phyloP scores from a whole-genome alignment of 495 filamentous ascomycete genomes.

The Copromyces sp. region DNA sequence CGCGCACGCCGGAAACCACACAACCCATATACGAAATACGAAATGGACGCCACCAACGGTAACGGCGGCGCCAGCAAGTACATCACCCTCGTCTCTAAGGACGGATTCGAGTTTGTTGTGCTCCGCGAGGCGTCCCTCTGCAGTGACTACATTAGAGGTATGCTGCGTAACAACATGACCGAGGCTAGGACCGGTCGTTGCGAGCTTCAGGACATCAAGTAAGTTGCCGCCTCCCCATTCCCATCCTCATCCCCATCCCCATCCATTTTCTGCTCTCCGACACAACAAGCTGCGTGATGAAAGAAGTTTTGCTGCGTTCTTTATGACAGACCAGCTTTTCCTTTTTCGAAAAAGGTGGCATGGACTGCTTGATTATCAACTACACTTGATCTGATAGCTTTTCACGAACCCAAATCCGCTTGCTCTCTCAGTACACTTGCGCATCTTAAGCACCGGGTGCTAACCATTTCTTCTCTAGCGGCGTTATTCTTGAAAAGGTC shows the following conservation, averaged over 20 bases:
- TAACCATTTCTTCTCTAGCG: slow-evolving; percentile 37
- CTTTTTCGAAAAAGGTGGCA: not conserved
- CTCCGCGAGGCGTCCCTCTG: slow-evolving; percentile 64
- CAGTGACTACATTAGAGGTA: slow-evolving; percentile 68
- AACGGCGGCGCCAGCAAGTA: slow-evolving; percentile 41
- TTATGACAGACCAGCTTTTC: slow-evolving; percentile 24
- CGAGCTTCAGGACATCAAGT: slow-evolving; percentile 63
- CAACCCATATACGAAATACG: slow-evolving; percentile 1
- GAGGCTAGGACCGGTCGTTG: slow-evolving; percentile 60
- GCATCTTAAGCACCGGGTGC: not conserved
- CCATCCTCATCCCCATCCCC: not conserved
- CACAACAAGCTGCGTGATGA: slow-evolving; percentile 28
- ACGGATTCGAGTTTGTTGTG: slow-evolving; percentile 83
- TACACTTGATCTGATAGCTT: slow-evolving; percentile 52
- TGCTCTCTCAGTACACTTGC: not conserved
- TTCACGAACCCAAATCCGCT: not conserved
- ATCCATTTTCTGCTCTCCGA: not conserved
- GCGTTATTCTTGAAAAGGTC: slow-evolving; percentile 76
- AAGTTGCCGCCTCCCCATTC: slow-evolving; percentile 20
- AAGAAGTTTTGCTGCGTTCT: slow-evolving; percentile 29
- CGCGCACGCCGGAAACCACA: not conserved
- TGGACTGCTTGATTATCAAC: slow-evolving; percentile 37
- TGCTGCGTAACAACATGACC: slow-evolving; percentile 74
- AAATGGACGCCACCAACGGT: slow-evolving; percentile 13
- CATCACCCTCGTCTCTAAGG: slow-evolving; percentile 76